phyloP scores from a whole-genome alignment of 2,329 filamentous ascomycete species.

The Corynespora cassiicola region DNA sequence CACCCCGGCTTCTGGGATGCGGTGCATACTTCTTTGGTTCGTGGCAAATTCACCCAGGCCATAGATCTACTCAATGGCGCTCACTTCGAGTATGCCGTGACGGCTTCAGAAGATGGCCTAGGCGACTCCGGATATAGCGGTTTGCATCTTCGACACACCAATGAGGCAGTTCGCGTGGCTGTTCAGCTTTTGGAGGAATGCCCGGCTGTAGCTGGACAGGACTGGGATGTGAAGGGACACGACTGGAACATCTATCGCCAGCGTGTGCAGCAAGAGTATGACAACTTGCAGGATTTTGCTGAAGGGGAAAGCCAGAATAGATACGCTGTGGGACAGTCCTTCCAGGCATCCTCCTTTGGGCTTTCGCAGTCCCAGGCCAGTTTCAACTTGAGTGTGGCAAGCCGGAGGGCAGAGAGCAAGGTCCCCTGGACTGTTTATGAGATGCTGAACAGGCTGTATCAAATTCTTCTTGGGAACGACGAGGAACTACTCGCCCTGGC shows the following conservation, averaged over 20 bases:
- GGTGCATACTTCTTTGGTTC: constrained; percentile 71
- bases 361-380: constrained; percentile 55
- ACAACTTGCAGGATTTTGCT: constrained; percentile 77
- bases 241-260: constrained; percentile 88
- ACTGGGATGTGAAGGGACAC: constrained; percentile 83
- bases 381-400: constrained; percentile 71
- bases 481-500: constrained; percentile 77
- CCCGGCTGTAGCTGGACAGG: constrained; percentile 67
- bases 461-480: constrained; percentile 77
- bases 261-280: constrained; percentile 71
- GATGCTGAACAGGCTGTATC: constrained; percentile 80
- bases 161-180: constrained; percentile 72
- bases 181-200: constrained; percentile 75
- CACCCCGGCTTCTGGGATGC: constrained; percentile 86
- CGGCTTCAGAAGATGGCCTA: constrained; percentile 66
- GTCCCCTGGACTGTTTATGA: constrained; percentile 93
- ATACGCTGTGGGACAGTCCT: constrained; percentile 50
- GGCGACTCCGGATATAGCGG: constrained; percentile 74
- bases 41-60: constrained; percentile 74
- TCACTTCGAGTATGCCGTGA: constrained; percentile 78
- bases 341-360: constrained; percentile 50
- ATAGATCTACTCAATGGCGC: constrained; percentile 74
- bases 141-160: constrained; percentile 77
- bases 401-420: constrained; percentile 77
- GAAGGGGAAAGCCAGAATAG: constrained; percentile 70